These are phyloP conservation scores for Heterobasidion parviporum DNA, from an alignment of 1,284 basidiomycete genomes.

Conservation along the genomic window DNA sequence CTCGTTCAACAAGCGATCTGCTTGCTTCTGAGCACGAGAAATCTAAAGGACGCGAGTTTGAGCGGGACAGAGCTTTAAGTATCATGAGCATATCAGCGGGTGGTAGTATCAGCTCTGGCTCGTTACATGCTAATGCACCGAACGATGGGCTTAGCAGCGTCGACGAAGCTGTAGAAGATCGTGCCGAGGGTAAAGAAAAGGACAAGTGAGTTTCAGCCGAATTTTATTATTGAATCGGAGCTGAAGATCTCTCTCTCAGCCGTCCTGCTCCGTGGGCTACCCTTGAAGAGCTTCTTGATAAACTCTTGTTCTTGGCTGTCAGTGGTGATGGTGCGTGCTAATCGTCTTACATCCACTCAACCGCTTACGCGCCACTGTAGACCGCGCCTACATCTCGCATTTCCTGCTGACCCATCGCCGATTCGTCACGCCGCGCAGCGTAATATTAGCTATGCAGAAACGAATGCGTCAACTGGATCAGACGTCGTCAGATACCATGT, in stretches of 20 bases:
- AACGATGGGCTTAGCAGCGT: slow-evolving; percentile 7
- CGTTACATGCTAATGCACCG: slow-evolving; percentile 3
- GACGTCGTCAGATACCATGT: slow-evolving; percentile 69
- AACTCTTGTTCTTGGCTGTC: slow-evolving; percentile 64
- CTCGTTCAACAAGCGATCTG: slow-evolving; percentile 49
- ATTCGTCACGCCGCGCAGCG: slow-evolving; percentile 65
- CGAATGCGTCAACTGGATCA: slow-evolving; percentile 70
- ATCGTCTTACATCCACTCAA: background rate
- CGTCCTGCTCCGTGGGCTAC: slow-evolving; percentile 48
- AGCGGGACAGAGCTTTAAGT: slow-evolving; percentile 3
- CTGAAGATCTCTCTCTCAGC: slow-evolving; percentile 5
- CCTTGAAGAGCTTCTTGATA: slow-evolving; percentile 68
- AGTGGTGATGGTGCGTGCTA: slow-evolving; percentile 63
- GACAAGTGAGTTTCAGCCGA: slow-evolving; percentile 22
- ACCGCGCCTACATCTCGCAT: slow-evolving; percentile 65
- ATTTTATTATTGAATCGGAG: background rate
- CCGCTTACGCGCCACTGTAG: slow-evolving; percentile 26
- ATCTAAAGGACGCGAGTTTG: slow-evolving; percentile 19
- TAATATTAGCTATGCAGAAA: slow-evolving; percentile 79
- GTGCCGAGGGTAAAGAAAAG: slow-evolving; percentile 9
- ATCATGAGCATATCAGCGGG: slow-evolving; percentile 3
- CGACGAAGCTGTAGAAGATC: slow-evolving; percentile 12
- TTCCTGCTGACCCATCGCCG: slow-evolving; percentile 75
- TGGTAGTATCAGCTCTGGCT: slow-evolving; percentile 2
- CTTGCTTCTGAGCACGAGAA: slow-evolving; percentile 37